phyloP scores from a whole-genome alignment of 169 alveolate species.

The Cardiosporidium cionae region DNA sequence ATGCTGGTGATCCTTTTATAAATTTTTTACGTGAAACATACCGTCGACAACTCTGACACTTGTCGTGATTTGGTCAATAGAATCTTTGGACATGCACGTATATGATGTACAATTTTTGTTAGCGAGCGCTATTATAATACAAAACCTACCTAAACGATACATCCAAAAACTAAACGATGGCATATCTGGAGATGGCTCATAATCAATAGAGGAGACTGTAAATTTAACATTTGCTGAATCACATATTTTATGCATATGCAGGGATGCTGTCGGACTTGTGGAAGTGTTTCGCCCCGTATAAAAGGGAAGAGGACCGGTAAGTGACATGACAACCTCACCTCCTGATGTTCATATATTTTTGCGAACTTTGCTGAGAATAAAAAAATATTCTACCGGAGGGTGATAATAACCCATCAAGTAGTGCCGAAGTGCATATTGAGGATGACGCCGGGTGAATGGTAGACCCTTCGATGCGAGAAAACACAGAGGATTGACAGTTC shows the following conservation, averaged over 20 bases:
- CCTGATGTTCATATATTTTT: background rate
- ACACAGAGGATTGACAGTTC: constrained; percentile 44
- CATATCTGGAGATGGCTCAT: background rate
- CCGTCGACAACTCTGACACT: constrained; percentile 77
- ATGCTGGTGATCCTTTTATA: background rate
- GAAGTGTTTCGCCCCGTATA: background rate
- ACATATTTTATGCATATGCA: no score
- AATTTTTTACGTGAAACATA: constrained; percentile 7
- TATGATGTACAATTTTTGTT: no score
- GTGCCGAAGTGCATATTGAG: constrained; percentile 75
- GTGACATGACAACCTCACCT: background rate
- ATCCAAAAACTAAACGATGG: background rate
- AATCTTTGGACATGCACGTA: constrained; percentile 26
- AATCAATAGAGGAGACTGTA: no score
- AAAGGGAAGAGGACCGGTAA: background rate
- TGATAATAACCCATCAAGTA: constrained; percentile 69
- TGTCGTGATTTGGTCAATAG: constrained; percentile 70
- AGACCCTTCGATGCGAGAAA: constrained; percentile 39
- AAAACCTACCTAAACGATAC: background rate
- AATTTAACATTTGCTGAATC: no score
- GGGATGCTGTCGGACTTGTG: background rate
- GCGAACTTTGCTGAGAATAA: background rate
- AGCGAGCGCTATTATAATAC: background rate
- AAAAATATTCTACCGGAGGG: constrained; percentile 51
- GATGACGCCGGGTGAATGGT: constrained; percentile 64